A percentile compares a stretch with the other conserved stretches of the same genome.
Conservation (phyloP, 306 rosid genomes). For the Abrus pulchellus region DNA sequence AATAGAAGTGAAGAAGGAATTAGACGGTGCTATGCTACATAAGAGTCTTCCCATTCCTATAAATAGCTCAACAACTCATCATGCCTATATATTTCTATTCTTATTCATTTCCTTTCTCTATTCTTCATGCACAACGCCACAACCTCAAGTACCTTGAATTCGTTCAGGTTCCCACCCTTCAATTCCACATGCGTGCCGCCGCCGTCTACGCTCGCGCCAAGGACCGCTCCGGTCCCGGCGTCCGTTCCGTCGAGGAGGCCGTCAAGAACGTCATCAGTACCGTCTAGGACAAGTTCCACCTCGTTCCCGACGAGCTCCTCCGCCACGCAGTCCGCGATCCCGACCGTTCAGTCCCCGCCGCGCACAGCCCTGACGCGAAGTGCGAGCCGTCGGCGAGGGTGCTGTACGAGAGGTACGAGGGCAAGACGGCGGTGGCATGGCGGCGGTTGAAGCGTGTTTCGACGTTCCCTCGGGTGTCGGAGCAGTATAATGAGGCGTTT, state of each 20-base stretch:
- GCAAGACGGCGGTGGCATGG: slow-evolving; percentile 42
- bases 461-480: slow-evolving; percentile 60
- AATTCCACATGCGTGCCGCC: slow-evolving; percentile 41
- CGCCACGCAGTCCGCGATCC: slow-evolving; percentile 36
- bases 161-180: background rate
- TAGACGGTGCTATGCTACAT: too few species aligned
- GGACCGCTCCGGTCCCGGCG: slow-evolving; percentile 39
- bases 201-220: slow-evolving; percentile 30
- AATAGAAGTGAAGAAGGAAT: too few species aligned
- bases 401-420: slow-evolving; percentile 9
- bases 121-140: background rate
- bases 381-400: slow-evolving; percentile 56
- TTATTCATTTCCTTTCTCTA: too few species aligned
- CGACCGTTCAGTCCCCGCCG: slow-evolving; percentile 53
- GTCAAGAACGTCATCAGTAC: slow-evolving; percentile 44
- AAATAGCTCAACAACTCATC: too few species aligned
- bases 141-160: slow-evolving; percentile 15
- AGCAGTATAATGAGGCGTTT: slow-evolving; percentile 46
- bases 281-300: slow-evolving; percentile 45
- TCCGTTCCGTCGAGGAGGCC: slow-evolving; percentile 45
- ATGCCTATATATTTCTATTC: too few species aligned
- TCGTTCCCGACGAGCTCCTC: slow-evolving; percentile 48
- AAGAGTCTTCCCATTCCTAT: too few species aligned
- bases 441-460: slow-evolving; percentile 55
- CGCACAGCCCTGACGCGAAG: slow-evolving; percentile 57